Percentiles rank a stretch among this genome's conserved stretches.
Evolutionary conservation across 2,329 filamentous ascomycete species (phyloP).

Genomic region (Fusarium albidum): DNA sequence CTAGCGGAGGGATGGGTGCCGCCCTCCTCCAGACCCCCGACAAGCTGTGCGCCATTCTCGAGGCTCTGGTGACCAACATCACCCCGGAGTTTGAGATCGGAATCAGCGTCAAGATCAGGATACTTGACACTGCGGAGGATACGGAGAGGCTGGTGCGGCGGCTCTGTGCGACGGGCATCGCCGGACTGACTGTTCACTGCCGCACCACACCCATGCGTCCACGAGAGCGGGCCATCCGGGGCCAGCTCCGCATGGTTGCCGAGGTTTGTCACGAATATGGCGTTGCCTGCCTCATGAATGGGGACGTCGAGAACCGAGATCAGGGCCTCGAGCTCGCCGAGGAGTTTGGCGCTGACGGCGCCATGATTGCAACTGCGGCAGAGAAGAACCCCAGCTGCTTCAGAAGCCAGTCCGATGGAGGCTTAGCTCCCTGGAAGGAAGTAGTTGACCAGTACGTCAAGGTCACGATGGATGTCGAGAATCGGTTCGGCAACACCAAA

Average conservation of each 20-base stretch:
- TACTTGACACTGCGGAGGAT: constrained; percentile 78
- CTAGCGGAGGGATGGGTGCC: constrained; percentile 93
- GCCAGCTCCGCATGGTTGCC: constrained; percentile 85
- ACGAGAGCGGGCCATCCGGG: constrained; percentile 84
- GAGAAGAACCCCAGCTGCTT: constrained; percentile 94
- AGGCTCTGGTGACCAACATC: constrained; percentile 81
- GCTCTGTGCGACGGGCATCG: constrained; percentile 88
- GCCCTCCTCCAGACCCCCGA: constrained; percentile 88
- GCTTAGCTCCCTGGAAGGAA: constrained; percentile 76
- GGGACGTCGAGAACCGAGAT: constrained; percentile 81
- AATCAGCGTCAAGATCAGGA: constrained; percentile 95
- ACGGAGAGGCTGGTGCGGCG: constrained; percentile 81
- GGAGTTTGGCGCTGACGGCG: constrained; percentile 88
- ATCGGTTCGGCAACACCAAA: constrained; percentile 92
- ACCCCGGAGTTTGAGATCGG: constrained; percentile 83
- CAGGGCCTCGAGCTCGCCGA: constrained; percentile 75
- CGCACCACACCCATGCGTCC: constrained; percentile 96
- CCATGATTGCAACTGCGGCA: constrained; percentile 95
- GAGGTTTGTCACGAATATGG: constrained; percentile 82
- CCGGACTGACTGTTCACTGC: constrained; percentile 91
- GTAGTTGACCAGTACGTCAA: constrained; percentile 80
- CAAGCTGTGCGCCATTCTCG: constrained; percentile 81
- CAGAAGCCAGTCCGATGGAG: constrained; percentile 72
- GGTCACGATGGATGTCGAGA: constrained; percentile 78
- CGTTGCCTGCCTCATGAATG: constrained; percentile 95